phyloP scores from a whole-genome alignment of 176 grass and related monocot species.

The Panicum miliaceum region DNA sequence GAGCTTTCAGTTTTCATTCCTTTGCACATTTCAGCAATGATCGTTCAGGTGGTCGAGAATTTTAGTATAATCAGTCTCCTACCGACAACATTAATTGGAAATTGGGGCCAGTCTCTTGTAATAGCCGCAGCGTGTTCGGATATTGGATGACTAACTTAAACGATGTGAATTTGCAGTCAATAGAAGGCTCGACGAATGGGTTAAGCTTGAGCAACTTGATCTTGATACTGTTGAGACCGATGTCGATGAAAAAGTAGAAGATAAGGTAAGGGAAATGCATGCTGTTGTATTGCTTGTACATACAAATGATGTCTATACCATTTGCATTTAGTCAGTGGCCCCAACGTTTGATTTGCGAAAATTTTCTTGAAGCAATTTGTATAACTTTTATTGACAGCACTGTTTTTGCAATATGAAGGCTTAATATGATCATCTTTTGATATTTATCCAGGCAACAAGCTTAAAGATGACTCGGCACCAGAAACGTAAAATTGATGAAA shows the following conservation, averaged over 20 bases:
- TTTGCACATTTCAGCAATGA: background rate
- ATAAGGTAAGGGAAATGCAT: conserved; percentile 67
- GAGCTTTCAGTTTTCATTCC: background rate
- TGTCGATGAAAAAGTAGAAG: conserved; percentile 96
- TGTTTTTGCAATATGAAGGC: background rate
- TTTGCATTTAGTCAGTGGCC: background rate
- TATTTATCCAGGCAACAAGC: conserved; percentile 76
- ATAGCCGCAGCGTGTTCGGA: background rate
- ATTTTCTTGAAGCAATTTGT: background rate
- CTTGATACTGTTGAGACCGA: conserved; percentile 84
- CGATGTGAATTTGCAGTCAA: conserved; percentile 67
- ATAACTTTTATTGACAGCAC: background rate
- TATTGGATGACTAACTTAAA: conserved; percentile 11
- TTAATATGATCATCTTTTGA: conserved; percentile 32
- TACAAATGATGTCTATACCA: background rate
- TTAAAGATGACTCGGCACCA: conserved; percentile 99
- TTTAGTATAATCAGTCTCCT: background rate
- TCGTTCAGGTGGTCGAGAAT: background rate
- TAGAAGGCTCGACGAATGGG: conserved; percentile 97
- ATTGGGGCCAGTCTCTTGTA: background rate
- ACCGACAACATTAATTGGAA: background rate
- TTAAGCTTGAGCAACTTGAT: conserved; percentile 98
- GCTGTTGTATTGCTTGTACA: background rate
- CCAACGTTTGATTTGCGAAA: background rate
- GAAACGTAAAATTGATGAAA: conserved; percentile 98